A percentile compares a stretch with the other conserved stretches of the same genome.
These are phyloP conservation scores for Cystobasidium pallidum DNA, from an alignment of 1,284 basidiomycete genomes.

Conservation along the genomic window DNA sequence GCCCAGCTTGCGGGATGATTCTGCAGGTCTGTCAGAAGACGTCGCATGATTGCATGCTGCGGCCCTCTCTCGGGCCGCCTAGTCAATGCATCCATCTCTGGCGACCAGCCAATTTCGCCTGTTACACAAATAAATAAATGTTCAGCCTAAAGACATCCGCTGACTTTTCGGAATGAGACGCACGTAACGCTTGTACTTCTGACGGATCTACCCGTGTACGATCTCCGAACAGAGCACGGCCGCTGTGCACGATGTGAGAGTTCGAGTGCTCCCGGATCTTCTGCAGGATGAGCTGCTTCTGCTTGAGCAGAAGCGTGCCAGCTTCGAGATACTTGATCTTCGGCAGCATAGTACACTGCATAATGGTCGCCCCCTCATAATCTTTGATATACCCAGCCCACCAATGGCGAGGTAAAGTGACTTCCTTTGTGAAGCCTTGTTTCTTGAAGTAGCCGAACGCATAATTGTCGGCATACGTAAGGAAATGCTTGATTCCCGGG, in stretches of 20 bases:
- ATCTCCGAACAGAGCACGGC: constrained; percentile 75
- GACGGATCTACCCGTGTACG: constrained; percentile 54
- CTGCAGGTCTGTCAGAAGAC: constrained; percentile 79
- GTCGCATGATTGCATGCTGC: constrained; percentile 72
- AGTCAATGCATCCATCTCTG: constrained; percentile 74
- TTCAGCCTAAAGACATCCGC: too few relatives aligned
- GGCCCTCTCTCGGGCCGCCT: constrained; percentile 64
- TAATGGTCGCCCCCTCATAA: constrained; percentile 99
- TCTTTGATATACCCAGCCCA: constrained; percentile 99
- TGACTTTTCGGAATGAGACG: background rate
- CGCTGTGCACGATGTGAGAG: constrained; percentile 83
- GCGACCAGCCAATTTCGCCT: constrained; percentile 67
- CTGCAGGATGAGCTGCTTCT: constrained; percentile 79
- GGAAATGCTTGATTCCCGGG: constrained; percentile 85
- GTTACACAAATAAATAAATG: background rate
- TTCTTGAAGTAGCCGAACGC: constrained; percentile 45
- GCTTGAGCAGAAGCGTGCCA: constrained; percentile 73
- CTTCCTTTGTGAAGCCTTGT: constrained; percentile 92
- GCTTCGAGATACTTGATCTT: constrained; percentile 89
- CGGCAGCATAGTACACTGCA: constrained; percentile 92
- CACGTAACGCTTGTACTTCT: constrained; percentile 28
- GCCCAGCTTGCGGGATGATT: constrained; percentile 85
- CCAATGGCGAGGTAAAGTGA: constrained; percentile 80
- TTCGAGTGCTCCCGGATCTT: constrained; percentile 88
- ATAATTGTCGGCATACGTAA: constrained; percentile 97